Conservation (phyloP, 331 rosid species). For the Acacia pycnantha region DNA sequence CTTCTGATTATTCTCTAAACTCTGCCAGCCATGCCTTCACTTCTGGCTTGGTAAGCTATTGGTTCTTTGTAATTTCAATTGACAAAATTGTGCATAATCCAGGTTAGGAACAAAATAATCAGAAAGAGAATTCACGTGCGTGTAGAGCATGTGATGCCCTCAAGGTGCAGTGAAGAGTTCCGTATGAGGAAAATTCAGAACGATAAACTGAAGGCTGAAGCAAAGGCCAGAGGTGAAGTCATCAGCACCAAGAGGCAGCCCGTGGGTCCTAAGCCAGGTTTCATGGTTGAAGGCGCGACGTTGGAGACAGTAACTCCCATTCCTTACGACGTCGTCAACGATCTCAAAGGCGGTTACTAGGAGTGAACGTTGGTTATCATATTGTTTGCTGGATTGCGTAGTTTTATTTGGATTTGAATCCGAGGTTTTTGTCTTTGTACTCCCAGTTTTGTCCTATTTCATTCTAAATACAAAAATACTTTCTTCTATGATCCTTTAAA, state of each 20-base stretch:
- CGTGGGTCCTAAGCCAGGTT: constrained; percentile 82
- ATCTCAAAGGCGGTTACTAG: constrained; percentile 87
- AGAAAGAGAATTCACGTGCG: constrained; percentile 89
- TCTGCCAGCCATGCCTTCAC: neutral
- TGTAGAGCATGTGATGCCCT: constrained; percentile 81
- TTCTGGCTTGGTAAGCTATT: neutral
- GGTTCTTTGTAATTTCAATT: neutral
- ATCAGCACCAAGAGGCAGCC: constrained; percentile 90
- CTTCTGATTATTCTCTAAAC: neutral
- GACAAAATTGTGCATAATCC: neutral
- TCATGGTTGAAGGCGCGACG: constrained; percentile 81
- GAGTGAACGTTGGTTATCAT: neutral
- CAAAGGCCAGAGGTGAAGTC: constrained; percentile 63
- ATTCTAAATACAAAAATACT: constrained; percentile 18
- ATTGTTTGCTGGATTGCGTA: neutral
- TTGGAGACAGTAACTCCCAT: constrained; percentile 89
- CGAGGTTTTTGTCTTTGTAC: constrained; percentile 16
- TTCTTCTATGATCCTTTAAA: neutral
- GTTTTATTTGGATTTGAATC: constrained; percentile 6
- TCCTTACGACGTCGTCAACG: constrained; percentile 88
- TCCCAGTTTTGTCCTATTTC: constrained; percentile 20
- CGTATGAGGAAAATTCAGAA: constrained; percentile 66
- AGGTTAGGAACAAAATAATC: constrained; percentile 73
- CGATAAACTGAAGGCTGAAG: constrained; percentile 69
- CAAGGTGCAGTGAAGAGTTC: constrained; percentile 77